Evolutionary conservation across 2,329 filamentous ascomycete species (phyloP), one percentile per base, ranked within the genome.

Genomic region (Colletotrichum shisoi): DNA sequence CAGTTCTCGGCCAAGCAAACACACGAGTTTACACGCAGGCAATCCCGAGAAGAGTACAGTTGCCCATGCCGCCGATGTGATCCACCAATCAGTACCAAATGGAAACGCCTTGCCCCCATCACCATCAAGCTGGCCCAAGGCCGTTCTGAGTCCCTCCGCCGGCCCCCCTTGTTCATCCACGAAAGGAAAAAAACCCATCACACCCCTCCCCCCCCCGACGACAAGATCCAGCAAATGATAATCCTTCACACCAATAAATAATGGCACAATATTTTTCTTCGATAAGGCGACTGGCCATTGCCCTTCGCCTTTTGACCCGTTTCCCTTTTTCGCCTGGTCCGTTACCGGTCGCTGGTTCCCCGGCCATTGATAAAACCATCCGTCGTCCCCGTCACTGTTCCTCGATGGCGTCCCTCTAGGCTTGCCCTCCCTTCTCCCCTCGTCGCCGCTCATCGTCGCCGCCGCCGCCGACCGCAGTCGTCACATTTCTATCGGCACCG

Each of bases 141-240:
- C 27, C 27, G 17, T 52, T 52, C 48, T 34, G 48, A 52, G 48
- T 31, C 56, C 31, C 12, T 37, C 39, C 49, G 24, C 12, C 12
- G 40, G 31, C 40, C 52, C 39, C 37, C 45, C 24, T 45, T 45
- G 44, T 51, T 49, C 21, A 49, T 53, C 39, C 58, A 45, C 44
- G 37, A 44, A 34, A 34, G 31, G 31, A 34, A 34, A 34, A 27
- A 56, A 46, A 6, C 44, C 44, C 44, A 27, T 27, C 48, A 44
- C 65, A 61, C 65, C 42, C 48, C 39, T 21, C 45, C 57, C 60
- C 57, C 60, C 53, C 63, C 49, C 37, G 59, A 31, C 60, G 19
- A 62, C 27, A 54, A 45, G 59, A 64, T 69, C 56, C 53, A 70
- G 67, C 59, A 67, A 69, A 67, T 69, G 63, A 63, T 69, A 67